Evolutionary conservation across 805 yeast genomes (phyloP).

Genomic region (Teunomyces aglyptinius): DNA sequence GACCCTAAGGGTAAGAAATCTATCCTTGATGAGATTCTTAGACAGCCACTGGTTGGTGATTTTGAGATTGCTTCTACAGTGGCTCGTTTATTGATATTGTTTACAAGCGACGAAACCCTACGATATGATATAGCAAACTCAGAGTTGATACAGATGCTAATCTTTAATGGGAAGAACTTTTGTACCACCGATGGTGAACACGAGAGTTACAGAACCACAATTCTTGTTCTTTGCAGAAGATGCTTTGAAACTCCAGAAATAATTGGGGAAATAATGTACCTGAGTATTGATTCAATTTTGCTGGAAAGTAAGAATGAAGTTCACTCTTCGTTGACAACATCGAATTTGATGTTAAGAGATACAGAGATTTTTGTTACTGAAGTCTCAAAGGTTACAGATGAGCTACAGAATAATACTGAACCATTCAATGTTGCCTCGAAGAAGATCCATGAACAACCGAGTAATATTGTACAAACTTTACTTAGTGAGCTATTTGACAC

Average conservation of each 20-base stretch:
- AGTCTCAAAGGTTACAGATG: neutral
- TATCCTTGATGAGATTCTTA: neutral
- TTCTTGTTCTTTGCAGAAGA: neutral
- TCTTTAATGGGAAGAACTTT: neutral
- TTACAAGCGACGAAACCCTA: neutral
- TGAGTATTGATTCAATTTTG: neutral
- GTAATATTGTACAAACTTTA: conserved; percentile 18
- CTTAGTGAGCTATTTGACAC: conserved; percentile 5
- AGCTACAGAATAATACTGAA: neutral
- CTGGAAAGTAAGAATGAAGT: neutral
- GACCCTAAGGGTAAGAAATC: neutral
- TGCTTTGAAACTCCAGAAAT: neutral
- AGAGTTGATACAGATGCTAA: neutral
- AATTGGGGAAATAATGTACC: neutral
- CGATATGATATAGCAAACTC: neutral
- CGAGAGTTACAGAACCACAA: neutral
- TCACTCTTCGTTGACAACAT: neutral
- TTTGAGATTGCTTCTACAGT: neutral
- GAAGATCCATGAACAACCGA: neutral
- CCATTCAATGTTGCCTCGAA: neutral
- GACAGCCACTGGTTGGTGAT: neutral
- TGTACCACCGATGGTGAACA: neutral
- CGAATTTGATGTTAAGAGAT: neutral
- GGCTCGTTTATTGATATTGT: neutral
- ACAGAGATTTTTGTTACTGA: neutral